These are phyloP conservation scores for Simplicillium aogashimaense DNA, from an alignment of 2,329 filamentous ascomycete species.

Conservation along the genomic window DNA sequence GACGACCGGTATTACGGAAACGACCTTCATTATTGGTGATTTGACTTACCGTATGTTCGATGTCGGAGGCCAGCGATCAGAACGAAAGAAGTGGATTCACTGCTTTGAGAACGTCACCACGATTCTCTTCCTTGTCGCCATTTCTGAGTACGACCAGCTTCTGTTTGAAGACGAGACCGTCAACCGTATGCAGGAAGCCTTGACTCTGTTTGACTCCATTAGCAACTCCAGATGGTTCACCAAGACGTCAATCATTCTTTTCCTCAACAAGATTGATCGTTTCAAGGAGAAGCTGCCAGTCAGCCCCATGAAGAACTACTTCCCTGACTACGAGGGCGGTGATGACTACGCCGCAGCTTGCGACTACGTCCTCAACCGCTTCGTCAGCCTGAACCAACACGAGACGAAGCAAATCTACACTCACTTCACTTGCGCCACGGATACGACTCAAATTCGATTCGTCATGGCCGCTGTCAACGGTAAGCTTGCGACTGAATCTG, in stretches of 20 bases:
- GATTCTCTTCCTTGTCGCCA: slow-evolving; percentile 92
- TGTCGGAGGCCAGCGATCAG: slow-evolving; percentile 88
- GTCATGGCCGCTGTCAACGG: slow-evolving; percentile 99
- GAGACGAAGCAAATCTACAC: slow-evolving; percentile 99
- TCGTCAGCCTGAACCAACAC: slow-evolving; percentile 96
- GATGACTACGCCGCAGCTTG: slow-evolving; percentile 93
- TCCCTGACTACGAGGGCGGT: slow-evolving; percentile 87
- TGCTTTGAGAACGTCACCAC: slow-evolving; percentile 98
- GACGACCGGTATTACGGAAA: slow-evolving; percentile 95
- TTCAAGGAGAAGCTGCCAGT: slow-evolving; percentile 79
- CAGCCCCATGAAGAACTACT: slow-evolving; percentile 82
- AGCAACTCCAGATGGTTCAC: slow-evolving; percentile 88
- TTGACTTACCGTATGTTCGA: slow-evolving; percentile 97
- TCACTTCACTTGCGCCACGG: slow-evolving; percentile 97
- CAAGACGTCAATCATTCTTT: slow-evolving; percentile 80
- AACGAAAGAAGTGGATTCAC: slow-evolving; percentile 99
- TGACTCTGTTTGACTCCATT: slow-evolving; percentile 80
- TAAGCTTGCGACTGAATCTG: slow-evolving; percentile 35
- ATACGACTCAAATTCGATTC: slow-evolving; percentile 98
- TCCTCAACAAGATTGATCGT: slow-evolving; percentile 83
- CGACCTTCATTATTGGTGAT: slow-evolving; percentile 89
- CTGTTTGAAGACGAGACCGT: slow-evolving; percentile 94
- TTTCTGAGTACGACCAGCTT: slow-evolving; percentile 93
- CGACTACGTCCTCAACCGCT: slow-evolving; percentile 98
- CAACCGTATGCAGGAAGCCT: slow-evolving; percentile 86